Percentiles rank a stretch among this genome's conserved stretches.
Evolutionary conservation across 108 stramenopile species (phyloP).

Genomic region (Nitzschia sp.): DNA sequence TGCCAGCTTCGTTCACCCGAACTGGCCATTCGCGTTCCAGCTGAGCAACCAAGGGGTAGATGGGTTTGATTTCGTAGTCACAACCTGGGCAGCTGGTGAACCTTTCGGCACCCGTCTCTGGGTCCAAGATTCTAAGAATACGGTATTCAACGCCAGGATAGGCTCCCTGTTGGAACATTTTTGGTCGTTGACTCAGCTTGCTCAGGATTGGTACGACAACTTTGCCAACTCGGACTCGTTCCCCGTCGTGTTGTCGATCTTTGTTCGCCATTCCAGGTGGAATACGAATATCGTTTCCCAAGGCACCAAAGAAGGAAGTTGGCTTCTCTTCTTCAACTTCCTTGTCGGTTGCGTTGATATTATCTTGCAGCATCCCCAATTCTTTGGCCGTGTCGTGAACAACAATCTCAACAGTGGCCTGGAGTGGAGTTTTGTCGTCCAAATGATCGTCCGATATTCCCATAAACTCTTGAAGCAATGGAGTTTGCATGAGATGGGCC

Average conservation of each 20-base stretch:
- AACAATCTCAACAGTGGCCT: constrained; percentile 21
- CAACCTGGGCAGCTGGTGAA: constrained; percentile 46
- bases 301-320: constrained; percentile 12
- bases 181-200: constrained; percentile 36
- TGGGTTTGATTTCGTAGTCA: constrained; percentile 57
- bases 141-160: constrained; percentile 65
- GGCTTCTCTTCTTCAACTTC: background rate
- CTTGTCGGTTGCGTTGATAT: background rate
- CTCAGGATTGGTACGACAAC: constrained; percentile 48
- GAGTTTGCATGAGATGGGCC: constrained; percentile 47
- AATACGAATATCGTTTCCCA: constrained; percentile 23
- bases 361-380: background rate
- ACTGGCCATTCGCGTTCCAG: constrained; percentile 74
- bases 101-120: constrained; percentile 25
- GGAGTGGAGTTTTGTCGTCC: constrained; percentile 12
- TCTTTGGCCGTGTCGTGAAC: constrained; percentile 19
- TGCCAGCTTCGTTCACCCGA: constrained; percentile 44
- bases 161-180: constrained; percentile 48
- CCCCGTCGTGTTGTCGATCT: constrained; percentile 7
- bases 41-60: constrained; percentile 61
- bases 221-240: constrained; percentile 46
- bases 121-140: constrained; percentile 43
- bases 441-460: constrained; percentile 25
- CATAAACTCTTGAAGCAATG: constrained; percentile 34
- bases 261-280: constrained; percentile 1